Conservation (phyloP, 2,329 filamentous ascomycete species). For the Aspergillus sergii region DNA sequence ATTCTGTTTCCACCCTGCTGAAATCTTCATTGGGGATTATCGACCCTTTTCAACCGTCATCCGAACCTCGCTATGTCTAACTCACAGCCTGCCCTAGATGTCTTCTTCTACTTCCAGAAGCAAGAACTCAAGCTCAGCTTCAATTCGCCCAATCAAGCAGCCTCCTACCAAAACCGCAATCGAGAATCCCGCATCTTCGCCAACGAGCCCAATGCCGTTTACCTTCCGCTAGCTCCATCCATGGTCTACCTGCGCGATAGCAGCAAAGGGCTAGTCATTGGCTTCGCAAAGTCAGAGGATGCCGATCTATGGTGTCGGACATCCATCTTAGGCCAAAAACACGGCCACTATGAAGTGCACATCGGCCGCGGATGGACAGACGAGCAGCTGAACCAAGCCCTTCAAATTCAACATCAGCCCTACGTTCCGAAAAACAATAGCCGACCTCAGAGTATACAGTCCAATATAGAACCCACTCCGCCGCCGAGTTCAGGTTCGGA, state of each 20-base stretch:
- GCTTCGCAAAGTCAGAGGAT: neutral
- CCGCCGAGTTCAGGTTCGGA: neutral
- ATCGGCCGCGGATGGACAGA: neutral
- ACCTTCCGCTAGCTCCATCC: neutral
- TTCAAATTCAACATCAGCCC: neutral
- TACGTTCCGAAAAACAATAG: neutral
- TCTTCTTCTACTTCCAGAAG: conserved; percentile 9
- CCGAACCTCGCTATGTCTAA: neutral
- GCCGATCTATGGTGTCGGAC: neutral
- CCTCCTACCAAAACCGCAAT: conserved; percentile 5
- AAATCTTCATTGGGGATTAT: too few relatives aligned
- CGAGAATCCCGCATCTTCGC: conserved; percentile 11
- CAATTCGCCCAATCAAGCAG: neutral
- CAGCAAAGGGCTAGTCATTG: neutral
- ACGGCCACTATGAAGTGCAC: neutral
- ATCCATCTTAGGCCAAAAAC: neutral
- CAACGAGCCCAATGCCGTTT: neutral
- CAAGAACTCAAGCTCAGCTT: conserved; percentile 11
- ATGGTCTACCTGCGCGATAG: neutral
- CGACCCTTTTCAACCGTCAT: neutral
- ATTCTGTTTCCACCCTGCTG: too few relatives aligned
- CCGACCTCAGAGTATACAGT: neutral
- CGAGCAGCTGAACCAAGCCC: neutral
- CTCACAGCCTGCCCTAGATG: neutral
- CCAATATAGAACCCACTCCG: neutral